Conservation (phyloP, 768 basidiomycete genomes). For the Stropharia rugosoannulata region DNA sequence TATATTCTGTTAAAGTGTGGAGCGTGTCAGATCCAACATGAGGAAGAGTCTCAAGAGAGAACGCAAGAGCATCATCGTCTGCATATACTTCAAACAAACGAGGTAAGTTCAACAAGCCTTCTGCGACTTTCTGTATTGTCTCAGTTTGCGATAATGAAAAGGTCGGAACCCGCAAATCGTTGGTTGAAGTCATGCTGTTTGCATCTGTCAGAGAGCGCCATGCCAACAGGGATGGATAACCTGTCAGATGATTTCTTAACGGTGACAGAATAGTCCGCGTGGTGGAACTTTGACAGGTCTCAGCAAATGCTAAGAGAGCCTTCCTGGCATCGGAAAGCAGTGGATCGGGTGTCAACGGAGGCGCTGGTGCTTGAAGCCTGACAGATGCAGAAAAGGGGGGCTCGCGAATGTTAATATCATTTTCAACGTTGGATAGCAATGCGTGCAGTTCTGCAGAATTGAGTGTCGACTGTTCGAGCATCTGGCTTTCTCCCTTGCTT, state of each 20-base stretch:
- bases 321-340: conserved; percentile 55
- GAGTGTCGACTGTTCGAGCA: conserved; percentile 82
- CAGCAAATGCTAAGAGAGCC: conserved; percentile 64
- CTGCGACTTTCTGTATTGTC: conserved; percentile 83
- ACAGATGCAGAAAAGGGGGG: conserved; percentile 31
- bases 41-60: conserved; percentile 82
- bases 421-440: conserved; percentile 54
- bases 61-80: conserved; percentile 86
- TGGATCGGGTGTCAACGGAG: conserved; percentile 27
- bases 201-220: conserved; percentile 63
- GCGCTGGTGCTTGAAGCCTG: conserved; percentile 24
- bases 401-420: conserved; percentile 29
- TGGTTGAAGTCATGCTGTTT: conserved; percentile 42
- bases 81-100: conserved; percentile 93
- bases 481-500: conserved; percentile 66
- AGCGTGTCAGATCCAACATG: conserved; percentile 59
- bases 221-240: conserved; percentile 65
- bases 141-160: conserved; percentile 94
- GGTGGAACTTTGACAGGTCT: conserved; percentile 72
- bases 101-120: conserved; percentile 92
- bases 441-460: conserved; percentile 77
- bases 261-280: conserved; percentile 87
- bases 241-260: conserved; percentile 65
- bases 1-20: conserved; percentile 44
- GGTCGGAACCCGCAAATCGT: conserved; percentile 74